Base-by-base conservation (phyloP, 305 asterid genomes). In the Solanum hybrid region DNA sequence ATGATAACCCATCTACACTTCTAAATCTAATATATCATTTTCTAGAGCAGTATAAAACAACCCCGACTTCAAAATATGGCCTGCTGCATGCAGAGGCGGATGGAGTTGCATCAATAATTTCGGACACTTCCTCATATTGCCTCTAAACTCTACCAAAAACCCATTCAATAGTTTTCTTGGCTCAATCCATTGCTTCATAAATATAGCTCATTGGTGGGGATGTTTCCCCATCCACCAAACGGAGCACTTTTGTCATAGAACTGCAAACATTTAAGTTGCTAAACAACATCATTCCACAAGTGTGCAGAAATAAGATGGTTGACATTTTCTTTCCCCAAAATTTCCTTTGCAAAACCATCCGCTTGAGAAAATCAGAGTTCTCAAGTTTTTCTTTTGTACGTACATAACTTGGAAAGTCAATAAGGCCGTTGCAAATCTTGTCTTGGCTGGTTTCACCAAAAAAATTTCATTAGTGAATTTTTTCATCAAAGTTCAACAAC, bases 61-160 rank as follows among this genome's bases (percentile, higher is more conserved):
- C 26, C 33, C 4, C 1, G 9, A 6, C 34, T 71, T 26, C 77
- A 26, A 71, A 26, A 71, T 5, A 26, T 71, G 34, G 34, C 77
- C 1, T 11, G 4, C 0, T 6, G 20, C 75, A n/a, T n/a, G 14
- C 20, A 71, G 1, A 71, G 0, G 33, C 9, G 0, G 34, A 26
- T 71, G 34, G 20, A 71, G 34, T 71, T 71, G 0, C 77, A 71
- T 71, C 77, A 71, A 71, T 71, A 26, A 71, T 71, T 26, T 26
- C 20, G 0, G 1, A 71, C 31, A 71, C 77, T 71, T 71, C 6
- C 33, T 71, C 18, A 11, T 71, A 11, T 71, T 71, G 18, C 79
- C 36, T 74, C 11, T 6, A 0, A 6, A 28, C 31, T n/a, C 31
- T 42, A 12, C 36, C 11, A 24, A 79, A 35, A 8, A 16, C 16